phyloP scores from a whole-genome alignment of 148 eudicot genomes.

The Chenopodium berlandieri region DNA sequence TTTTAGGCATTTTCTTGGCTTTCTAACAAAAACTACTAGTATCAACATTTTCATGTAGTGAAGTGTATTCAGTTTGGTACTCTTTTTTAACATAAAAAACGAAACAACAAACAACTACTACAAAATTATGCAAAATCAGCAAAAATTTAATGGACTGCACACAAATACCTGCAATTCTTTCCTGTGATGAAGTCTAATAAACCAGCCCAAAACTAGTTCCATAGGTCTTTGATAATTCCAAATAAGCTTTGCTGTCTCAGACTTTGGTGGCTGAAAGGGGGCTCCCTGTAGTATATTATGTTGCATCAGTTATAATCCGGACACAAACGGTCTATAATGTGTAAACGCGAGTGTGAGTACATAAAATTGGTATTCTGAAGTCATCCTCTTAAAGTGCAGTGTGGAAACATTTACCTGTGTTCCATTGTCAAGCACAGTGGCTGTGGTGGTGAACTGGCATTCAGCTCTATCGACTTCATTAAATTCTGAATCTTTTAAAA shows the following conservation, averaged over 20 bases:
- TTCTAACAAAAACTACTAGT: not conserved
- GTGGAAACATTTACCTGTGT: constrained; percentile 54
- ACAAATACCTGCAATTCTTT: constrained; percentile 73
- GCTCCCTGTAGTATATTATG: constrained; percentile 36
- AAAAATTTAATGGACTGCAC: not conserved
- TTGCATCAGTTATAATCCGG: not conserved
- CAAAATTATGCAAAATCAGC: not conserved
- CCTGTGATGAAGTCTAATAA: constrained; percentile 75
- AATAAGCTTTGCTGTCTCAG: constrained; percentile 52
- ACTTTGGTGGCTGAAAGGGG: constrained; percentile 67
- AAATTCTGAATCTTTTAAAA: constrained; percentile 82
- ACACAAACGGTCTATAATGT: not conserved
- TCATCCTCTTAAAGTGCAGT: not conserved
- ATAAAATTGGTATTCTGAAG: not conserved
- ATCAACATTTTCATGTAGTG: not conserved
- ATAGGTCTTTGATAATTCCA: constrained; percentile 57
- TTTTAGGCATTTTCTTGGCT: not conserved
- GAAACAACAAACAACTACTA: not conserved
- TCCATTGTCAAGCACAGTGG: constrained; percentile 84
- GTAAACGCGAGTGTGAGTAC: not conserved
- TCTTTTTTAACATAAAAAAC: not conserved
- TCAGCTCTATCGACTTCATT: constrained; percentile 91
- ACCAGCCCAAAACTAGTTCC: constrained; percentile 69
- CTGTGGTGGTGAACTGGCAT: constrained; percentile 94
- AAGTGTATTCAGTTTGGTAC: not conserved